A percentile compares a stretch with the other conserved stretches of the same genome.
Conservation (phyloP, 371 early-diverging fungal genomes). For the Parasitella parasitica region DNA sequence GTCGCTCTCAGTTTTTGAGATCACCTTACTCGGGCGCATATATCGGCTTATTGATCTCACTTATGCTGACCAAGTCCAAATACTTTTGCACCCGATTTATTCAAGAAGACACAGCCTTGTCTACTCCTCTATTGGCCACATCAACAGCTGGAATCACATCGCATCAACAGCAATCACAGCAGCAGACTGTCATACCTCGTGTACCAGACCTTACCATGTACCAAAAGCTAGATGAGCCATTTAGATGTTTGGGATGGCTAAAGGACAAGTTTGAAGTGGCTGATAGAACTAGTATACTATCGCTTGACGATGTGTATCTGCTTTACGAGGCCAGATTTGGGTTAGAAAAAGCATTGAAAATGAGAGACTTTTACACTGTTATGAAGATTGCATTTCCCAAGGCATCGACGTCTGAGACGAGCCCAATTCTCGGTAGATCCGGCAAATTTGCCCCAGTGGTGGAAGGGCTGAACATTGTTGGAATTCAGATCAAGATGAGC, state of each 20-base stretch:
- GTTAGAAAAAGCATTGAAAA: constrained; percentile 42
- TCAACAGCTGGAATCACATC: neutral
- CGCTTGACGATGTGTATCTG: constrained; percentile 46
- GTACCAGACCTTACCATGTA: constrained; percentile 42
- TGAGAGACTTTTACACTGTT: constrained; percentile 45
- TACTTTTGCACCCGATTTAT: constrained; percentile 33
- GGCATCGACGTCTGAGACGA: constrained; percentile 9
- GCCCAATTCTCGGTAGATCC: neutral
- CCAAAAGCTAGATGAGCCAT: constrained; percentile 46
- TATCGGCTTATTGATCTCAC: constrained; percentile 47
- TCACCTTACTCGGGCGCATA: constrained; percentile 43
- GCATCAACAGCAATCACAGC: neutral
- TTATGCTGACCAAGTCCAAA: constrained; percentile 43
- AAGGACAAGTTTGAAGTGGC: constrained; percentile 52
- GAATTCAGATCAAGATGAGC: constrained; percentile 35
- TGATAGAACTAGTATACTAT: constrained; percentile 32
- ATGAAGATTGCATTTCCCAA: constrained; percentile 44
- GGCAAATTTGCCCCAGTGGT: constrained; percentile 24
- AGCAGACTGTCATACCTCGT: constrained; percentile 5
- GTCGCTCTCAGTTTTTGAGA: constrained; percentile 43
- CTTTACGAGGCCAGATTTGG: constrained; percentile 49
- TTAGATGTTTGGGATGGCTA: constrained; percentile 52
- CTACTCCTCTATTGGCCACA: neutral
- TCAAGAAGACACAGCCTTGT: constrained; percentile 21
- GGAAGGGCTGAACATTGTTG: constrained; percentile 28